Base-by-base conservation (phyloP, 106 monocot species). In the Chionographis japonica region DNA sequence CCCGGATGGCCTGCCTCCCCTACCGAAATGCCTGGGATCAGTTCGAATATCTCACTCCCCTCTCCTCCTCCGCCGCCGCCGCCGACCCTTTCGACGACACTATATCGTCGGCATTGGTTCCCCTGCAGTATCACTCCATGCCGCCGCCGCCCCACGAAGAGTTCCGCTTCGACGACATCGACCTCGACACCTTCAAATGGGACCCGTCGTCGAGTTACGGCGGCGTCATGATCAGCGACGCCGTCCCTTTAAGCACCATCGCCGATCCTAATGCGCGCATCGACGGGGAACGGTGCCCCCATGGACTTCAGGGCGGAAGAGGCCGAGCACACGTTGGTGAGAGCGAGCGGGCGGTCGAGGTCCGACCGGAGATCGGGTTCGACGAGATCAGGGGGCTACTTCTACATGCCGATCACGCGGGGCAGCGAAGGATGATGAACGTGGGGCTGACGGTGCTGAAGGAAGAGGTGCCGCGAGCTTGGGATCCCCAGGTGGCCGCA, bases 401-500 rank as follows among this genome's bases (percentile, higher is more conserved):
- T 89, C 74, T 81, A 64, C 68, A 89, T 93, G 85, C 86, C 93
- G 14, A 93, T 89, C 43, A 84, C 83, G 4, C 50, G 52, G 52
- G 19, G 89, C 93, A 0, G 89, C 93, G 8, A 75, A 77, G 68
- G 84, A 83, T n/a, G 75, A 81, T 93, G 86, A 89, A 84, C 6
- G 77, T 93, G 17, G 93, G 89, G 6, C 51, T 89, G 37, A 93
- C 93, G 13, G 79, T 89, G 19, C 77, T 93, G 16, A 93, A 89
- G 85, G 85, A 93, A 86, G 78, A 68, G 88, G 20, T 93, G 93
- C 71, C 50, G 88, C 27, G 89, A 86, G 60, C 84, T 93, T 6
- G 93, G 93, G 0, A 89, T 89, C 40, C 58, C 78, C 7, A 61
- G 93, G 72, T 93, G 93, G 93, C 88, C 93, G 50, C 89, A 89